A percentile compares a stretch with the other conserved stretches of the same genome.
phyloP scores from a whole-genome alignment of 2,329 filamentous ascomycete genomes.

The Blastomyces emzantsi region DNA sequence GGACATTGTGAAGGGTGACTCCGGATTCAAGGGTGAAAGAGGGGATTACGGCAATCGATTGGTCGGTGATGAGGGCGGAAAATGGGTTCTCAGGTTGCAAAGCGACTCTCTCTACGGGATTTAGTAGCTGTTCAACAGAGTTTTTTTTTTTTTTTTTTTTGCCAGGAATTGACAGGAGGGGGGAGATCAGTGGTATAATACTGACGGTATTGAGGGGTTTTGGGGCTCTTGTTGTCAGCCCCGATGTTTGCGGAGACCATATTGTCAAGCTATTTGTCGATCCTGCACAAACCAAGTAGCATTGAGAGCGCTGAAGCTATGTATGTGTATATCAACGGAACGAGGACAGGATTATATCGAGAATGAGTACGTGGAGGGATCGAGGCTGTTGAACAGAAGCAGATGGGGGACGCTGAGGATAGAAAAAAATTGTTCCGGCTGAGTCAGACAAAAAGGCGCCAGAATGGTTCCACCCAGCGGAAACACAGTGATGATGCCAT shows the following conservation, averaged over 20 bases:
- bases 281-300: neutral
- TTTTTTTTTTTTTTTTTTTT: too few relatives aligned
- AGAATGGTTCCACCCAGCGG: too few relatives aligned
- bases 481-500: conserved; percentile 7
- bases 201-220: conserved; percentile 30
- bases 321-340: neutral
- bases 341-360: neutral
- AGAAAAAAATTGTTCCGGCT: too few relatives aligned
- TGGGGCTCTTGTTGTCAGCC: conserved; percentile 13
- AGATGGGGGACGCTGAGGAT: neutral
- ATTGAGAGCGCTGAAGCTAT: neutral
- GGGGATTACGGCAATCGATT: conserved; percentile 77
- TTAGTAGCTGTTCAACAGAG: conserved; percentile 38
- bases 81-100: conserved; percentile 88
- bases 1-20: conserved; percentile 66
- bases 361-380: neutral
- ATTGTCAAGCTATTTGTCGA: neutral
- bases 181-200: conserved; percentile 18
- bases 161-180: conserved; percentile 9
- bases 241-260: conserved; percentile 13
- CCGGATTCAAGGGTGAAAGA: conserved; percentile 91
- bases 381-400: neutral
- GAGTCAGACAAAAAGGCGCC: too few relatives aligned
- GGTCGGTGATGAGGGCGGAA: conserved; percentile 73
- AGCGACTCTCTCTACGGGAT: conserved; percentile 46